Conservation (phyloP, 2,329 filamentous ascomycete genomes). For the Ilyonectria robusta region DNA sequence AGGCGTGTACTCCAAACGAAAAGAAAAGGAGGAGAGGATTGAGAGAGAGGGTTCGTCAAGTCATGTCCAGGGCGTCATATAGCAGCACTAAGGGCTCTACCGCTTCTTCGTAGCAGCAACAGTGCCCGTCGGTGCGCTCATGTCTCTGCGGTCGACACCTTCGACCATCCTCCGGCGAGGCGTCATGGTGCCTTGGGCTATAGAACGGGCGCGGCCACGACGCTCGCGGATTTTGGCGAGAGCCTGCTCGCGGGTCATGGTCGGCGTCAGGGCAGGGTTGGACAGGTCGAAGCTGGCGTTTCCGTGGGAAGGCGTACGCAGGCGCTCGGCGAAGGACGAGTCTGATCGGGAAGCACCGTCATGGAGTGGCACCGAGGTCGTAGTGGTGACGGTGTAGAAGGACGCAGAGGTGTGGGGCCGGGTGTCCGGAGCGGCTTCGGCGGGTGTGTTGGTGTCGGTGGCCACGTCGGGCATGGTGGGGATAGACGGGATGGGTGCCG, state of each 20-base stretch:
- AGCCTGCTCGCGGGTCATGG: constrained; percentile 81
- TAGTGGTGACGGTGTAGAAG: constrained; percentile 65
- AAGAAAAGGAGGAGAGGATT: constrained; percentile 10
- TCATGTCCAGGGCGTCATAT: constrained; percentile 39
- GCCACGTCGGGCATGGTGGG: constrained; percentile 51
- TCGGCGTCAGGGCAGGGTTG: constrained; percentile 73
- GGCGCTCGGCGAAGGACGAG: constrained; percentile 60
- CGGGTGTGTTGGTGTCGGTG: constrained; percentile 31
- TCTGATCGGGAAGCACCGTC: constrained; percentile 57
- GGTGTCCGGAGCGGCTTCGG: constrained; percentile 42
- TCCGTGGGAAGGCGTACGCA: constrained; percentile 61
- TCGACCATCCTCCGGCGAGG: constrained; percentile 69
- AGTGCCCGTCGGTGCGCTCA: constrained; percentile 62
- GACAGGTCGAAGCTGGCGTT: constrained; percentile 65
- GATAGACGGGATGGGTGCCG: constrained; percentile 55
- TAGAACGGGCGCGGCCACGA: constrained; percentile 78
- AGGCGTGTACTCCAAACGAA: constrained; percentile 5
- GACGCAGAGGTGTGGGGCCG: constrained; percentile 64
- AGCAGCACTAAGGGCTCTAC: constrained; percentile 26
- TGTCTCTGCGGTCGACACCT: constrained; percentile 62
- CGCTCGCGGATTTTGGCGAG: constrained; percentile 82
- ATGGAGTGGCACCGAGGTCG: constrained; percentile 66
- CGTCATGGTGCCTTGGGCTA: constrained; percentile 74
- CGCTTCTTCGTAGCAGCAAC: constrained; percentile 42
- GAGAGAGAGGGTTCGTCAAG: constrained; percentile 34